Evolutionary conservation across 164 flowering plant genomes (phyloP).

Genomic region (Taxillus chinensis): DNA sequence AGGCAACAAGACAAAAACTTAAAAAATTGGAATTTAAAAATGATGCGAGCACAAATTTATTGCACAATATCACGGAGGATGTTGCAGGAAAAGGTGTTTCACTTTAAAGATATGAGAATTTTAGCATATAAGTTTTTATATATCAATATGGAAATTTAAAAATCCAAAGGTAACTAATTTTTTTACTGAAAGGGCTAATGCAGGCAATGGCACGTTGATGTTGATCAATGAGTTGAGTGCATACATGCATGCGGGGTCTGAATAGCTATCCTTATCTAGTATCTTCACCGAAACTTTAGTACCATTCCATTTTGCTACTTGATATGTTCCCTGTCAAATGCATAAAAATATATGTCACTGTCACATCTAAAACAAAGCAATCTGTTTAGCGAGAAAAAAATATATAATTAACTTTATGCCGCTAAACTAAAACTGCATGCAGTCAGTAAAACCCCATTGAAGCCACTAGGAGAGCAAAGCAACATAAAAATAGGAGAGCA

Average conservation of each 20-base stretch:
- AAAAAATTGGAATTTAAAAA: not conserved
- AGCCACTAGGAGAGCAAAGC: too few species aligned
- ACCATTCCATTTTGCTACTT: constrained; percentile 99
- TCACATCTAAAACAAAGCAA: not conserved
- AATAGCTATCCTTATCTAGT: constrained; percentile 71
- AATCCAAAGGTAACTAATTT: not conserved
- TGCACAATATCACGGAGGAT: not conserved
- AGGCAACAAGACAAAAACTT: too few species aligned
- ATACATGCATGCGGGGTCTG: constrained; percentile 88
- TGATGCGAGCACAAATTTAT: not conserved
- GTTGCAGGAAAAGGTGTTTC: not conserved
- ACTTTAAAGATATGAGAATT: not conserved
- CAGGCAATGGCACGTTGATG: not conserved
- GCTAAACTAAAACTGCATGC: not conserved
- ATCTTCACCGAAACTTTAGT: constrained; percentile 93
- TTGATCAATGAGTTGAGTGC: constrained; percentile 6
- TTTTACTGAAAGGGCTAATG: not conserved
- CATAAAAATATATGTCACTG: not conserved
- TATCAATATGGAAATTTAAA: not conserved
- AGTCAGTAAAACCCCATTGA: too few species aligned
- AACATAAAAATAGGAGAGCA: not conserved
- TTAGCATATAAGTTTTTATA: not conserved
- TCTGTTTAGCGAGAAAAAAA: not conserved
- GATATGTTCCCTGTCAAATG: constrained; percentile 65
- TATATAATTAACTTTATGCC: not conserved